Evolutionary conservation across 768 basidiomycete genomes (phyloP), one percentile per base, ranked within the genome.

Genomic region (Goffeauzyma gilvescens): DNA sequence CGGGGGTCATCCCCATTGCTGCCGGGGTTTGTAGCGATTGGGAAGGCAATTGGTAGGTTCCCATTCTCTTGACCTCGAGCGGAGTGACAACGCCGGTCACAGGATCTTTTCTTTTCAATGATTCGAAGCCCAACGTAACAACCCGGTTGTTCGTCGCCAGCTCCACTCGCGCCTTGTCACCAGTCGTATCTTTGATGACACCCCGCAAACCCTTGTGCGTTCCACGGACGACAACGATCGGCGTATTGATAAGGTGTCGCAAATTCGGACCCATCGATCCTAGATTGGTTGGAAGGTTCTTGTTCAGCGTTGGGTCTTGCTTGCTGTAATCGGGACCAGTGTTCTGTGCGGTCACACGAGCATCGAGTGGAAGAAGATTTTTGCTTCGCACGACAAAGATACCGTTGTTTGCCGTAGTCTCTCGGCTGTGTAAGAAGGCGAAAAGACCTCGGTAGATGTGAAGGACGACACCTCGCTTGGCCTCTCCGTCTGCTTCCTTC

Each of bases 381-480:
- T 45, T 47, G 45, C 46, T 42, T 44, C 47, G 78, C 0, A 85
- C 81, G 38, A 98, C 85, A 57, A 89, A 98, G 21, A 96, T 78
- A 45, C 93, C 93, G 17, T 83, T 79, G 54, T 96, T 87, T 63
- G 95, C 87, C 15, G 71, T 56, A 40, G 84, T 71, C 38, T 95
- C 87, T 12, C 89, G 79, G 55, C 89, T 90, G 66, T 89, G 80
- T 34, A 96, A 66, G 71, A 95, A 98, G 3, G 83, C 86, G 54
- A 77, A 90, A 64, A 83, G 78, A 0, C 87, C 85, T 58, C 90
- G 86, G 62, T 90, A 81, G 32, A 87, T 85, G 55, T 95, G 89
- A 21, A 98, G 68, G 10, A 96, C 81, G 44, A 75, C 73, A 34
- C 93, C 93, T 71, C 79, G 82, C 5, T 89, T 80, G 27, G 69